These are phyloP conservation scores for Yamadazyma sp. DNA, from an alignment of 805 yeast genomes.

Conservation along the genomic window DNA sequence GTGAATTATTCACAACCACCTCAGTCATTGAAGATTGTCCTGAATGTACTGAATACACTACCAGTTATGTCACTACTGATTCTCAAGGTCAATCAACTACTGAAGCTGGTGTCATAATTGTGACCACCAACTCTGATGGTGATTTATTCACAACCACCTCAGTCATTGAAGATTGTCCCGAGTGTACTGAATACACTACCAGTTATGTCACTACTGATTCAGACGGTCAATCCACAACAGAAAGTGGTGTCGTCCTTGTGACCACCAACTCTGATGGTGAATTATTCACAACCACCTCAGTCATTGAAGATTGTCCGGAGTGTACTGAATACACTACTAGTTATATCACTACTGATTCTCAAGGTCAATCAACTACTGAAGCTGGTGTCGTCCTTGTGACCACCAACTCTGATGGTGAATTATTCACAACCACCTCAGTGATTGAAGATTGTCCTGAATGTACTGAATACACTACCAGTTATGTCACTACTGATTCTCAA, in stretches of 20 bases:
- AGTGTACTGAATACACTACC: constrained; percentile 12
- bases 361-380: constrained; percentile 10
- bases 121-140: constrained; percentile 14
- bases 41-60: constrained; percentile 12
- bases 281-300: constrained; percentile 11
- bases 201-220: constrained; percentile 10
- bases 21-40: constrained; percentile 5
- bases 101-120: constrained; percentile 12
- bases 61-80: constrained; percentile 11
- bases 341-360: constrained; percentile 8
- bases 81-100: constrained; percentile 13
- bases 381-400: constrained; percentile 13
- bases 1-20: constrained; percentile 12
- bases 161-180: constrained; percentile 1
- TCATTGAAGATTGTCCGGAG: constrained; percentile 1
- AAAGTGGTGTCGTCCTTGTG: constrained; percentile 12
- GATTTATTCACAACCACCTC: constrained; percentile 10
- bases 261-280: constrained; percentile 13
- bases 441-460: constrained; percentile 7
- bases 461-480: constrained; percentile 13
- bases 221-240: constrained; percentile 13
- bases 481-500: constrained; percentile 9
- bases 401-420: constrained; percentile 10
- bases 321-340: constrained; percentile 14
- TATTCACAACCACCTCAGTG: constrained; percentile 13